A percentile compares a stretch with the other conserved stretches of the same genome.
These are phyloP conservation scores for Paracoccidioides lutzii DNA, from an alignment of 2,329 filamentous ascomycete genomes.

Conservation along the genomic window DNA sequence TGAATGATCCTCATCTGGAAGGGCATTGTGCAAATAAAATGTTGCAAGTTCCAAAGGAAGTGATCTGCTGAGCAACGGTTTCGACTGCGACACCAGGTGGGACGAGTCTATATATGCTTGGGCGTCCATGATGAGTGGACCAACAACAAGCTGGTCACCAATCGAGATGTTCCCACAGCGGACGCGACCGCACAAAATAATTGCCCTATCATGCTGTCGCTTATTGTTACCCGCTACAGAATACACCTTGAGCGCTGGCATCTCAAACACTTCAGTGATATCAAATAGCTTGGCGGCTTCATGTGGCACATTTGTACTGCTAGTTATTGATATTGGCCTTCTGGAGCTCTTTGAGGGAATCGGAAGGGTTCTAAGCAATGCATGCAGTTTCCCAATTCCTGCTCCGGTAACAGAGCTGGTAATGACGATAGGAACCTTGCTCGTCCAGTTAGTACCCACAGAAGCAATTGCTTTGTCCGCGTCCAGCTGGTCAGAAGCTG, in stretches of 20 bases:
- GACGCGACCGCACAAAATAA: constrained; percentile 75
- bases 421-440: constrained; percentile 67
- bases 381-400: constrained; percentile 70
- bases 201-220: constrained; percentile 40
- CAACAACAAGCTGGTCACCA: constrained; percentile 64
- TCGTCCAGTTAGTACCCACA: constrained; percentile 27
- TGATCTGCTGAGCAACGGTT: constrained; percentile 19
- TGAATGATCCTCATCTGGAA: constrained; percentile 35
- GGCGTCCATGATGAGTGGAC: constrained; percentile 48
- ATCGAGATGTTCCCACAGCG: constrained; percentile 66
- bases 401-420: constrained; percentile 77
- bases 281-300: constrained; percentile 62
- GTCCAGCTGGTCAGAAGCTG: constrained; percentile 43
- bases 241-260: constrained; percentile 50
- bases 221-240: constrained; percentile 28
- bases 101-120: constrained; percentile 29
- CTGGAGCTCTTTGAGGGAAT: constrained; percentile 42
- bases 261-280: constrained; percentile 77
- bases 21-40: constrained; percentile 19
- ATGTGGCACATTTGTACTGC: constrained; percentile 22
- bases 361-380: constrained; percentile 63
- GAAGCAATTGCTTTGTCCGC: constrained; percentile 43
- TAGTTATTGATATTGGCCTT: constrained; percentile 11
- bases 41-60: constrained; percentile 23
- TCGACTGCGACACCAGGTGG: constrained; percentile 12